Base-by-base conservation (phyloP, 2,329 filamentous ascomycete species). In the Fusarium sp. region DNA sequence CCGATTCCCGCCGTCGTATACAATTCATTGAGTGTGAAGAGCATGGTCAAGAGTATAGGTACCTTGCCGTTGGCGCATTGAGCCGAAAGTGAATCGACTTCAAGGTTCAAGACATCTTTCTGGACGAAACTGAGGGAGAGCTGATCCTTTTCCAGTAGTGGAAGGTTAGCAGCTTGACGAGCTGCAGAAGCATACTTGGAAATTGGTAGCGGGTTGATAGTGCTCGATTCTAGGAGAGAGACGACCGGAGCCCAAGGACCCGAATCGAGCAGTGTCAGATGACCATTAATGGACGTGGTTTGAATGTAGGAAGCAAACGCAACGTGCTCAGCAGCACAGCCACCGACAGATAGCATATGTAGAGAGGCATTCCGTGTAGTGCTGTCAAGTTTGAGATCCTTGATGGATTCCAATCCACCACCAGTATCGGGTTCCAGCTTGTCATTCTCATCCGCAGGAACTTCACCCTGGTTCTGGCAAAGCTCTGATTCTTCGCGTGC, bases 21-120 rank as follows among this genome's bases (percentile, higher is more conserved):
- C 0, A 99, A 89, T 81, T 99, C 96, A 79, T 98, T 98, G 49
- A 98, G 87, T 0, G 95, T 98, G 84, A 98, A 99, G 81, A 98
- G 89, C 15, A 98, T 82, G 0, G 95, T 97, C 16, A 97, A 84
- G 1, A 98, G 81, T 6, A 86, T 72, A 12, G 86, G 83, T 2
- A 77, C 44, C 18, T 65, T 43, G 9, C 78, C 77, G 0, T 63
- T 40, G 8, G 77, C 77, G 1, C 83, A 52, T 1, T 82, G 63
- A 4, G 68, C 49, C 0, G 73, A 53, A 30, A 89, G 75, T 6
- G 78, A 72, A 4, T 73, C 70, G 11, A 70, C 66, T 10, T 75
- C 75, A 8, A 89, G 75, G 6, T 73, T 70, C 3, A 91, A 81
- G 8, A 85, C 80, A 75, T 91, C 85, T 10, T 79, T 76, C 66